These are phyloP conservation scores for Lactarius sp. DNA, from an alignment of 768 basidiomycete genomes.

Conservation along the genomic window DNA sequence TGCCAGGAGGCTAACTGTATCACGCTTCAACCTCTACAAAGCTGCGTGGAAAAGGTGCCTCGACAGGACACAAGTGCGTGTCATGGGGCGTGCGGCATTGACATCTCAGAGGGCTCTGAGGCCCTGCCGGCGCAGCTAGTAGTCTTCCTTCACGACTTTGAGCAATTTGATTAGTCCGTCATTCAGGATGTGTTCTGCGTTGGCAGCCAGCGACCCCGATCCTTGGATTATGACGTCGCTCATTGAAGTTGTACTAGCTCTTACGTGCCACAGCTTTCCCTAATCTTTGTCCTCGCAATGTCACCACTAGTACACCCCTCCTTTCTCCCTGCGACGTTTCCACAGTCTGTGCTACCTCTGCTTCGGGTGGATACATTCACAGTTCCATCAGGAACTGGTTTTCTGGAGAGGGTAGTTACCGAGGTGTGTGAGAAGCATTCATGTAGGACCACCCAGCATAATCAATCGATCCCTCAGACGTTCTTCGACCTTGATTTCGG, in stretches of 20 bases:
- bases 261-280: conserved; percentile 48
- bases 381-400: conserved; percentile 43
- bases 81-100: too few species aligned
- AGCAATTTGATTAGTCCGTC: too few species aligned
- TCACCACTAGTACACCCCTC: conserved; percentile 50
- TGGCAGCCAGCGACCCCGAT: too few species aligned
- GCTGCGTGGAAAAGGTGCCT: too few species aligned
- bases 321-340: conserved; percentile 56
- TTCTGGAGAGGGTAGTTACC: conserved; percentile 51
- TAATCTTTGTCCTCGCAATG: conserved; percentile 60
- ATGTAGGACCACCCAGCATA: background rate
- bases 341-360: conserved; percentile 53
- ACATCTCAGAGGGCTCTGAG: too few species aligned
- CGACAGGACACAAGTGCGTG: too few species aligned
- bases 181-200: too few species aligned
- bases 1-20: too few species aligned
- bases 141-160: too few species aligned
- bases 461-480: conserved; percentile 34
- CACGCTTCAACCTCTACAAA: too few species aligned
- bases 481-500: conserved; percentile 64
- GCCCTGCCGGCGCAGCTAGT: too few species aligned
- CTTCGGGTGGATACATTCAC: conserved; percentile 50
- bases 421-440: conserved; percentile 38
- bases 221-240: too few species aligned
- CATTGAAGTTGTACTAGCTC: conserved; percentile 45